Percentiles rank a stretch among this genome's conserved stretches.
Conservation (phyloP, 78 protist species). For the Polysphondylium violaceum region DNA sequence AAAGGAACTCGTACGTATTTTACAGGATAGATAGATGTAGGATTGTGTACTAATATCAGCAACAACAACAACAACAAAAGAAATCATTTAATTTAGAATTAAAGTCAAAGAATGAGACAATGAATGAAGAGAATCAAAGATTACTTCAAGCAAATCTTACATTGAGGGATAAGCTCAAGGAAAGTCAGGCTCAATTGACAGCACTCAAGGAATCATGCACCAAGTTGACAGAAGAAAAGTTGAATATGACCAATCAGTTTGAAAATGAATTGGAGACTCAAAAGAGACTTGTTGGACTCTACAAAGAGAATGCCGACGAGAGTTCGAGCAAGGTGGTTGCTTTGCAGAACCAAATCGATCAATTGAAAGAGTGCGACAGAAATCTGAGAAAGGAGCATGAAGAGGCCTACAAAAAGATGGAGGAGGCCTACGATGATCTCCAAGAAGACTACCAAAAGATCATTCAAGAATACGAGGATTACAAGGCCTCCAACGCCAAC, state of each 20-base stretch:
- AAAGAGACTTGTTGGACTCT: constrained; percentile 33
- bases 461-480: constrained; percentile 37
- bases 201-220: constrained; percentile 3
- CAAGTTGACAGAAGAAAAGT: background rate
- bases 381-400: constrained; percentile 34
- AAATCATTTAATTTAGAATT: constrained; percentile 55
- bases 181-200: background rate
- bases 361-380: constrained; percentile 31
- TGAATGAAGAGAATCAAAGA: constrained; percentile 1
- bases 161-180: background rate
- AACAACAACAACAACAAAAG: background rate
- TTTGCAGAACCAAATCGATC: constrained; percentile 41
- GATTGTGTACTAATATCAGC: background rate
- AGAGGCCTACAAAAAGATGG: constrained; percentile 63
- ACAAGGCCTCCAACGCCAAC: background rate
- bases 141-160: constrained; percentile 1
- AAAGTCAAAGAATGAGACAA: constrained; percentile 21
- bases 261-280: constrained; percentile 46
- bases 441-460: constrained; percentile 48
- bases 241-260: constrained; percentile 7
- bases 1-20: constrained; percentile 54
- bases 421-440: constrained; percentile 50
- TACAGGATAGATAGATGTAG: background rate
- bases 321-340: constrained; percentile 6
- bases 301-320: constrained; percentile 47